phyloP scores from a whole-genome alignment of 179 eudicot genomes.

The Vitellaria paradoxa region DNA sequence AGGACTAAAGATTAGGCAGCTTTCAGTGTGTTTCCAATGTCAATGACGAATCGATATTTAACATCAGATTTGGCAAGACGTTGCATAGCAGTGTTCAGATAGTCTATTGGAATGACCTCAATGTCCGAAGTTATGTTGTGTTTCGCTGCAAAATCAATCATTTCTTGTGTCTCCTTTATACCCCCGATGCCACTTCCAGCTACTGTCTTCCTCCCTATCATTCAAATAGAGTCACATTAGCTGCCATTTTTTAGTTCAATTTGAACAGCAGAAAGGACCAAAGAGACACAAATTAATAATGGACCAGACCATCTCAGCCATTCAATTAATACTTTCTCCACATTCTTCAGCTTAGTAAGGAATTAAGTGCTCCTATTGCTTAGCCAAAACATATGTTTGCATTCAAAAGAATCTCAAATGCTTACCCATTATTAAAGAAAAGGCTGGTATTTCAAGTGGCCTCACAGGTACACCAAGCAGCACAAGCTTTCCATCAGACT shows the following conservation, averaged over 20 bases:
- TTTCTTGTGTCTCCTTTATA: conserved; percentile 18
- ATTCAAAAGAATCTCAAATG: too few relatives aligned
- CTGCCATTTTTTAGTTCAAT: background rate
- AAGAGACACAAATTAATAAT: background rate
- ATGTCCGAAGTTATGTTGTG: conserved; percentile 14
- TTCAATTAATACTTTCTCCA: background rate
- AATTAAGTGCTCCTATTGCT: too few relatives aligned
- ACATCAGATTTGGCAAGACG: conserved; percentile 15
- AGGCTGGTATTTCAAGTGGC: conserved; percentile 17
- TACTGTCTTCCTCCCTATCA: conserved; percentile 11
- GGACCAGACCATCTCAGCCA: background rate
- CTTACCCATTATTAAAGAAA: conserved; percentile 22
- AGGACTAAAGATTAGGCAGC: background rate
- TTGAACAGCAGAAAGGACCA: background rate
- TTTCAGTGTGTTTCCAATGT: conserved; percentile 11
- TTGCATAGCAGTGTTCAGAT: conserved; percentile 21
- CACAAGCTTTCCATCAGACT: conserved; percentile 26
- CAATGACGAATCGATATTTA: conserved; percentile 16
- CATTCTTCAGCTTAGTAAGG: too few relatives aligned
- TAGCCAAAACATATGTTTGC: too few relatives aligned
- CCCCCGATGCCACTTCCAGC: conserved; percentile 18
- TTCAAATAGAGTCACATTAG: background rate
- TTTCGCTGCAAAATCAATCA: conserved; percentile 18
- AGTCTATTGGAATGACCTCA: conserved; percentile 14
- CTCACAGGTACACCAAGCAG: conserved; percentile 26